phyloP scores from a whole-genome alignment of 164 flowering plant species.

The Liriodendron chinense region DNA sequence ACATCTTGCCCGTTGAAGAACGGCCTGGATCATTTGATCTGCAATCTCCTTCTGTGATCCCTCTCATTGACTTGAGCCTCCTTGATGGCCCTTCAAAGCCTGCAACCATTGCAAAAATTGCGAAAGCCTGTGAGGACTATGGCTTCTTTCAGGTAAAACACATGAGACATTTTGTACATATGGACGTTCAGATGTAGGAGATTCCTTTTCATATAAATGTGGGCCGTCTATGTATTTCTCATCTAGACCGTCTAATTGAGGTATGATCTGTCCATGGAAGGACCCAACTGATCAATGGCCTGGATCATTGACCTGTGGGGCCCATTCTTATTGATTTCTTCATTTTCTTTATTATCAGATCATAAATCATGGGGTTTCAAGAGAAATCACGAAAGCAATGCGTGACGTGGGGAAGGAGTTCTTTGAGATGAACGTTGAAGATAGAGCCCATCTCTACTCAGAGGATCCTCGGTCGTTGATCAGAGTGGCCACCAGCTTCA shows the following conservation, averaged over 20 bases:
- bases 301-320: neutral
- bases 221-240: too few species aligned
- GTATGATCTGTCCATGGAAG: too few species aligned
- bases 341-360: neutral
- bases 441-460: neutral
- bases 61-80: slow-evolving; percentile 1
- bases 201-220: neutral
- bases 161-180: neutral
- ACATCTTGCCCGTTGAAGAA: neutral
- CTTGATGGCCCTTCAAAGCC: neutral
- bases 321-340: neutral
- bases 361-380: neutral
- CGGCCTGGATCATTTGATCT: neutral
- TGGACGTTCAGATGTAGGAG: neutral
- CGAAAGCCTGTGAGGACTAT: neutral
- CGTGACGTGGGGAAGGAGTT: neutral
- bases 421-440: slow-evolving; percentile 1
- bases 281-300: too few species aligned
- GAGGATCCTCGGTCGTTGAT: neutral
- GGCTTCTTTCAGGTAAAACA: neutral
- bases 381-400: neutral
- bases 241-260: too few species aligned
- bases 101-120: neutral
- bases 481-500: slow-evolving; percentile 1
- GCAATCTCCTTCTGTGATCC: neutral